phyloP scores from a whole-genome alignment of 768 basidiomycete genomes.

The Mycena latifolia region DNA sequence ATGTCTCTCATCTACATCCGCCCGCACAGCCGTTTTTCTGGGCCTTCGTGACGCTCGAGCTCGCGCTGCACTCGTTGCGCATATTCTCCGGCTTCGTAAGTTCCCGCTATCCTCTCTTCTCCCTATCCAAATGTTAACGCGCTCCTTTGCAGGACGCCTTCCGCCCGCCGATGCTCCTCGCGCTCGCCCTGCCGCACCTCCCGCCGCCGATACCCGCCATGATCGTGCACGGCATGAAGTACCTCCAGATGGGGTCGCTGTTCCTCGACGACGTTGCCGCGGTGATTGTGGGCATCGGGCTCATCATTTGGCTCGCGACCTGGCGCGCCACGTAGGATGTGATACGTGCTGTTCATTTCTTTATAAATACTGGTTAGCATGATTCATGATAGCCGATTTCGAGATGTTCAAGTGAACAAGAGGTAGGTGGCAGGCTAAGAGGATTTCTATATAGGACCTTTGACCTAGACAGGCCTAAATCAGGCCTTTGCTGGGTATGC shows the following conservation, averaged over 20 bases:
- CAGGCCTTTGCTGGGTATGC: no score
- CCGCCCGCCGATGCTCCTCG: conserved; percentile 69
- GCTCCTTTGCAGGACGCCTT: conserved; percentile 65
- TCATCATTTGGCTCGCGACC: conserved; percentile 68
- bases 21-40: conserved; percentile 91
- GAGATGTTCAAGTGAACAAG: no score
- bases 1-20: no score
- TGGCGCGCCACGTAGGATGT: conserved; percentile 54
- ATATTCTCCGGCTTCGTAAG: conserved; percentile 79
- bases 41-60: conserved; percentile 81
- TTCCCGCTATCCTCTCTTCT: conserved; percentile 12
- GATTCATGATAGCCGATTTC: no score
- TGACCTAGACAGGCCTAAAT: no score
- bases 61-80: conserved; percentile 77
- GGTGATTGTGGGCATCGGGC: conserved; percentile 77
- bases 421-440: no score
- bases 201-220: conserved; percentile 73
- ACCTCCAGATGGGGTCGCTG: conserved; percentile 73
- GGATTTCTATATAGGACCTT: no score
- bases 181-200: conserved; percentile 72
- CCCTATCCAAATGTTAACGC: not conserved
- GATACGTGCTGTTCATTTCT: no score
- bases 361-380: no score
- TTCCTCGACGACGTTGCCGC: conserved; percentile 82
- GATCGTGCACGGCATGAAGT: conserved; percentile 74